A percentile compares a stretch with the other conserved stretches of the same genome.
Evolutionary conservation across 2,329 filamentous ascomycete genomes (phyloP).

Genomic region (Cytospora leucostoma): DNA sequence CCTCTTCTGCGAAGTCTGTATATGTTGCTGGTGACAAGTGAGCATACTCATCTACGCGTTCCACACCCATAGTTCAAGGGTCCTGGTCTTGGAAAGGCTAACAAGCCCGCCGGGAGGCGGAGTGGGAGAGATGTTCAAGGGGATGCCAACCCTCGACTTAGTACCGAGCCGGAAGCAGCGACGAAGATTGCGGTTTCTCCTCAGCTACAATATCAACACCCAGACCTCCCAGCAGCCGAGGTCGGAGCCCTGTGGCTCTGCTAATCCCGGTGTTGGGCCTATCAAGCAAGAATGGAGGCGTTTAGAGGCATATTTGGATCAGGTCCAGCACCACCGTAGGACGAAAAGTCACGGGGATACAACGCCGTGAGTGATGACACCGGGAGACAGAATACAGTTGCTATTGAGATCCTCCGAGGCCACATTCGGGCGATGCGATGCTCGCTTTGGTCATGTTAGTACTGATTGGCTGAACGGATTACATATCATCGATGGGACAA

Average conservation of each 20-base stretch:
- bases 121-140: no score
- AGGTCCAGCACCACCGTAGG: constrained; percentile 4
- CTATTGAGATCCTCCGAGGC: background rate
- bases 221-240: constrained; percentile 32
- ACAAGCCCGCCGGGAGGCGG: background rate
- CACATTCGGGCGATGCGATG: background rate
- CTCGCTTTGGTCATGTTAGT: background rate
- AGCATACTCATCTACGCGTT: background rate
- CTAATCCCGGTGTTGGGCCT: constrained; percentile 56
- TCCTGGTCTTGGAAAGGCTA: background rate
- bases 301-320: constrained; percentile 20
- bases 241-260: constrained; percentile 34
- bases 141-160: background rate
- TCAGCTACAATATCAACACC: background rate
- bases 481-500: background rate
- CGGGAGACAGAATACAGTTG: background rate
- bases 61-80: background rate
- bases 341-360: background rate
- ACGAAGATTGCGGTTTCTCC: background rate
- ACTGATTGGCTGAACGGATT: constrained; percentile 15
- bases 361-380: background rate
- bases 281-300: constrained; percentile 33
- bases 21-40: background rate
- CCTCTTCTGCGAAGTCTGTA: background rate
- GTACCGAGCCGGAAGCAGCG: background rate